Evolutionary conservation across 345 rosid genomes (phyloP).

Genomic region (Litchi chinensis): DNA sequence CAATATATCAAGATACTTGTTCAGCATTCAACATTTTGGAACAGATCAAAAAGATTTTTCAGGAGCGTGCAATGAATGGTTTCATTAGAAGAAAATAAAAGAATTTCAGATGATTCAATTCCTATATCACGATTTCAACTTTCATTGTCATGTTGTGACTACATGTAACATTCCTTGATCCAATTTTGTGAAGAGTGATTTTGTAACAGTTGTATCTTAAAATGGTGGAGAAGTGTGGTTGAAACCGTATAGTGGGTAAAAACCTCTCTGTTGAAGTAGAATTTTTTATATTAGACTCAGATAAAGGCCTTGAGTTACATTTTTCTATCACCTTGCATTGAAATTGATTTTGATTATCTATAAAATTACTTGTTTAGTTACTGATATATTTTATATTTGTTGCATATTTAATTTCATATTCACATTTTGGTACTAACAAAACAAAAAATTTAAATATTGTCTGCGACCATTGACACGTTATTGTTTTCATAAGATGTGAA

Average conservation of each 20-base stretch:
- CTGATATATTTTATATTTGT: background rate
- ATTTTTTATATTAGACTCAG: background rate
- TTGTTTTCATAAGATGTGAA: background rate
- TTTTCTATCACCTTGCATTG: background rate
- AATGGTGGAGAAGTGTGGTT: background rate
- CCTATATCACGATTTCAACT: background rate
- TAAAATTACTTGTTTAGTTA: background rate
- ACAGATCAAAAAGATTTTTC: background rate
- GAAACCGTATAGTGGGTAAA: background rate
- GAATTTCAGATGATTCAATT: background rate
- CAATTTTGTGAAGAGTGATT: background rate
- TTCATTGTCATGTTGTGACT: background rate
- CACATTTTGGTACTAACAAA: background rate
- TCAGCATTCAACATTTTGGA: slow-evolving; percentile 6
- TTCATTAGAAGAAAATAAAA: background rate
- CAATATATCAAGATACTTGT: background rate
- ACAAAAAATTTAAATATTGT: background rate
- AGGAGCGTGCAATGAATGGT: background rate
- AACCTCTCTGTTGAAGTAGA: background rate
- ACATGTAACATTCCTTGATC: background rate
- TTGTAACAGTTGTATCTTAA: background rate
- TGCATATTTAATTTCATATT: background rate
- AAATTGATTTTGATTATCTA: background rate
- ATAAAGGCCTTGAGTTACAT: too few species aligned
- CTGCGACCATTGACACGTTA: background rate